Base-by-base conservation (phyloP, 495 filamentous ascomycete species). In the Hypoxylon fragiforme region DNA sequence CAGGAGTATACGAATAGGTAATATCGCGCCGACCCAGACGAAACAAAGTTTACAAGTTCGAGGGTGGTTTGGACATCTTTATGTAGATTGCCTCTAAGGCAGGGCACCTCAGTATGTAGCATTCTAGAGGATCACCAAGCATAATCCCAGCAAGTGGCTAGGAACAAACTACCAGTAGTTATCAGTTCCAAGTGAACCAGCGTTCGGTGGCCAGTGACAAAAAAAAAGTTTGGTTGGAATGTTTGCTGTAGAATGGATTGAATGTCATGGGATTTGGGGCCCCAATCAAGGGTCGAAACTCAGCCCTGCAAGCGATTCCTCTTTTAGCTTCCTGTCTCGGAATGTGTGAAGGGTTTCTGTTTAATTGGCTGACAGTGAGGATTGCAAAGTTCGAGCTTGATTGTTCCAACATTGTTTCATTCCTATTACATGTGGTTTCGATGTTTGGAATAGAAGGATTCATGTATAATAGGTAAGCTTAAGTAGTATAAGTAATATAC, bases 231-330 rank as follows among this genome's bases (percentile, higher is more conserved):
- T n/a, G n/a, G n/a, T n/a, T 26, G 5, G 18, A 13, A 18, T 47
- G 37, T 24, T 42, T 40, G 43, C 14, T 35, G 19, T 16, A 43
- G 52, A 31, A 55, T 55, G n/a, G n/a, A n/a, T n/a, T n/a, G n/a
- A n/a, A n/a, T n/a, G 43, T 13, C 37, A 30, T 20, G 14, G 38
- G 37, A 44, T 48, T 3, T 8, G 21, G 44, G 8, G 8, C 49
- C n/a, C n/a, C 39, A 52, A 52, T 52, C 30, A 37, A 24, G 28
- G 20, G 15, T 15, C 28, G 12, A 16, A 38, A 35, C 52, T 48
- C 37, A 47, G 52, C 52, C 52, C 38, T 42, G 13, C 19, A 42
- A 31, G 52, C 37, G 19, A 36, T 41, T 55, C 52, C 52, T 55
- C 30, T 44, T 19, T 11, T 18, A 44, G 11, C 16, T 7, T 3